Evolutionary conservation across 345 rosid genomes (phyloP).

Genomic region (Populus euphratica): DNA sequence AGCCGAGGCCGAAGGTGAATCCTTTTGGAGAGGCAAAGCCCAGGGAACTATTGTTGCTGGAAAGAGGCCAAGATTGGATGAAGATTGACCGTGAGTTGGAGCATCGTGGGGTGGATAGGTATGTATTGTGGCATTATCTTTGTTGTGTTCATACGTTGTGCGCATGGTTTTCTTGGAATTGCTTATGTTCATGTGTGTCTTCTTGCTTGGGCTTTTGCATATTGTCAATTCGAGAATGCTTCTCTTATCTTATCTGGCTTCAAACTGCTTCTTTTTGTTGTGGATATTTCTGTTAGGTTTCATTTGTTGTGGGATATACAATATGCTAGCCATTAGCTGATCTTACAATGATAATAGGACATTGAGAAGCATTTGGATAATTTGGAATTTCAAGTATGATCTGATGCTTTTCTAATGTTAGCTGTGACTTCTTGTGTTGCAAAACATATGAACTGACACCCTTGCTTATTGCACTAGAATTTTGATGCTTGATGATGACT

Average conservation of each 20-base stretch:
- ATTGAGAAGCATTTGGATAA: background rate
- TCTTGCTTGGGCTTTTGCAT: background rate
- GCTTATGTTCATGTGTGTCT: background rate
- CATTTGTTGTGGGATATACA: background rate
- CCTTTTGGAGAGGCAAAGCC: constrained; percentile 98
- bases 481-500: background rate
- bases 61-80: constrained; percentile 90
- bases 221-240: background rate
- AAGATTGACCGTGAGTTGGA: constrained; percentile 87
- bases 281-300: background rate
- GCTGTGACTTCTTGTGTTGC: background rate
- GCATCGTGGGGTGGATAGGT: constrained; percentile 82
- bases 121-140: constrained; percentile 6
- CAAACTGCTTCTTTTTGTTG: background rate
- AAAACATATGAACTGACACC: background rate
- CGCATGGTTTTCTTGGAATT: constrained; percentile 3
- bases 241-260: background rate
- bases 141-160: background rate
- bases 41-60: constrained; percentile 80
- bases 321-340: background rate
- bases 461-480: background rate
- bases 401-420: background rate
- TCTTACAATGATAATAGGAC: background rate
- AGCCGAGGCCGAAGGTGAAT: constrained; percentile 77
- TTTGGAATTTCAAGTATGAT: background rate